Base-by-base conservation (phyloP, 257 asterid genomes). In the Salvia splendens region DNA sequence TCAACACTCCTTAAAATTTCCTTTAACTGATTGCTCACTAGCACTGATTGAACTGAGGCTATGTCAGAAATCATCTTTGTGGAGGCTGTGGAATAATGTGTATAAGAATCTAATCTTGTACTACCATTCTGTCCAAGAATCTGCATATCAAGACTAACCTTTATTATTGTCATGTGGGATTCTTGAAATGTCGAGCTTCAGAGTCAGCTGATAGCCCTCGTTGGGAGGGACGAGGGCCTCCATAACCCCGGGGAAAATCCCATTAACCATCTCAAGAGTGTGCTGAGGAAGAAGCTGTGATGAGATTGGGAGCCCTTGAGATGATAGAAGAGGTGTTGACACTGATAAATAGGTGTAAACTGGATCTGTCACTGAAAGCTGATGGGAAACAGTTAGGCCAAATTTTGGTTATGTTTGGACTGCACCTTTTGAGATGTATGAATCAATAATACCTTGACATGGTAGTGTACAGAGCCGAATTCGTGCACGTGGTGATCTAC, bases 401-500 rank as follows among this genome's bases (percentile, higher is more conserved):
- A 40, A 2, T 33, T 17, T 33, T 3, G 9, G 11, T 48, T 4
- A 14, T 48, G 28, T 17, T 48, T 6, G 28, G 54, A 6, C 54
- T 3, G 8, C 20, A 24, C 30, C 2, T 1, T 20, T 53, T 14
- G 6, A 38, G 42, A 38, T 5, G 2, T 40, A 40, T 28, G 60
- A 24, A 10, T 28, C 9, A 24, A 14, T 24, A 24, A 24, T 80
- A 92, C 97, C 97, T 81, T 88, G 74, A 92, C 78, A 65, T 89
- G 91, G 80, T 87, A 92, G 81, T 83, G 85, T 33, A 88, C 83
- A 3, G 88, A 83, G n/a, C 97, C 97, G 57, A 85, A 89, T 67
- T 92, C 98, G 66, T 92, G 85, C 75, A 86, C 61, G 60, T 85
- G 93, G 61, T 87, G 95, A 70, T 89, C 98, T n/a, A 82, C 49